Evolutionary conservation across 2,329 filamentous ascomycete species (phyloP), one percentile per base, ranked within the genome.

Genomic region (Colletotrichum zoysiae): DNA sequence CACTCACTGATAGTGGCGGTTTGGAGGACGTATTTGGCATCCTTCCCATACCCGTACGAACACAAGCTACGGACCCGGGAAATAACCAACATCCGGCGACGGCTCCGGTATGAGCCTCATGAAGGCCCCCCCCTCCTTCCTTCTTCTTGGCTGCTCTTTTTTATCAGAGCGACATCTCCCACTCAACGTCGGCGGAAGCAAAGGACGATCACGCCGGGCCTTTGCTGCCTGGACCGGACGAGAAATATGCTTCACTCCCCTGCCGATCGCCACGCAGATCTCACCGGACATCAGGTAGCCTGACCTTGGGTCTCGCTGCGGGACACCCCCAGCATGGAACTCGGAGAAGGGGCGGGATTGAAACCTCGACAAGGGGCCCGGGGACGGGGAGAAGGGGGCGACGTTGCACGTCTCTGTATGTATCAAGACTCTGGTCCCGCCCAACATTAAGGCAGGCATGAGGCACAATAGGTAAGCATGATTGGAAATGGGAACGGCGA

Each of bases 251-350:
- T 56, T 42, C 38, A 33, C 38, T 23, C 50, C 40, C 64, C 64
- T 67, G 68, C 38, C 30, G 70, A 71, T 71, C 61, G 44, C 56
- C 67, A 55, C 55, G 67, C 18, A 59, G 70, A 71, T 71, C 67
- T 62, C 51, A 67, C 67, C 51, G 70, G 50, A 71, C 61, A 67
- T 71, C 61, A 67, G 50, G 33, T 53, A 57, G 50, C 70, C 67
- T 73, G 70, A 62, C 71, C 48, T 61, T 57, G 42, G 51, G 42
- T 48, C 56, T 61, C 38, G 67, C 61, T 62, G 67, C 67, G 46
- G 61, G 62, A 66, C 66, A 59, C 58, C 50, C 48, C 48, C 33
- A 40, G 56, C 40, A 23, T 58, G 62, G 62, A 55, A 55, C 62
- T 62, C 46, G 59, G 59, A 50, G 59, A 40, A 50, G 59, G 59